Evolutionary conservation across 371 early-diverging fungal genomes (phyloP), one percentile per base, ranked within the genome.

Genomic region (Paramicrosporidium saccamoebae): DNA sequence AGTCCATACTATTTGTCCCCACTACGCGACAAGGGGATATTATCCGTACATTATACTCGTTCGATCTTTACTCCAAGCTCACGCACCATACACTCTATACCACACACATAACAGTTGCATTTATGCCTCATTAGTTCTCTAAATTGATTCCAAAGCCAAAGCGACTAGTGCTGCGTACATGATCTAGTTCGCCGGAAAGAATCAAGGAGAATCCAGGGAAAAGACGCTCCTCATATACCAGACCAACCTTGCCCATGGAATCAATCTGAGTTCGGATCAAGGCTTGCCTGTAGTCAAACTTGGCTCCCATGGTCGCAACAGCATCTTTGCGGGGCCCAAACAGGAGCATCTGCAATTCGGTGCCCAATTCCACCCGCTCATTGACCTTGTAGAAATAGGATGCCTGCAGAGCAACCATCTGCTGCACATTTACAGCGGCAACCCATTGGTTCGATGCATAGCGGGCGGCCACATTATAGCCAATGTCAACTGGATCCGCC

Each of bases 141-240:
- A 64, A 50, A 55, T 58, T 60, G 32, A 67, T 52, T 31, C 65
- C 68, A 39, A 67, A 35, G 36, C 68, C 68, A 40, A 67, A 64
- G 41, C 59, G 55, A 51, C 63, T 64, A 39, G 58, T 57, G 29
- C 67, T 65, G 60, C 82, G 79, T 41, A 69, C 53, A 37, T 90
- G 84, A 45, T 90, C 86, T 40, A 90, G 52, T 42, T 90, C 88
- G 29, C 79, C 88, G 20, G 65, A 63, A 27, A 86, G 50, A 27
- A 72, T 44, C 55, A 88, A 72, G 21, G 67, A 60, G 41, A 92
- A 58, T 8, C 81, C 82, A 23, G 79, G 82, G 7, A 69, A 72
- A 37, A 92, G 65, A 49, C 68, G 67, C 52, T 92, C 79, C 48
- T 92, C 94, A 23, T 86, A 36, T 9, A 82, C 61, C 23, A 74